Evolutionary conservation across 2,329 filamentous ascomycete genomes (phyloP).

Genomic region (Exophiala xenobiotica): DNA sequence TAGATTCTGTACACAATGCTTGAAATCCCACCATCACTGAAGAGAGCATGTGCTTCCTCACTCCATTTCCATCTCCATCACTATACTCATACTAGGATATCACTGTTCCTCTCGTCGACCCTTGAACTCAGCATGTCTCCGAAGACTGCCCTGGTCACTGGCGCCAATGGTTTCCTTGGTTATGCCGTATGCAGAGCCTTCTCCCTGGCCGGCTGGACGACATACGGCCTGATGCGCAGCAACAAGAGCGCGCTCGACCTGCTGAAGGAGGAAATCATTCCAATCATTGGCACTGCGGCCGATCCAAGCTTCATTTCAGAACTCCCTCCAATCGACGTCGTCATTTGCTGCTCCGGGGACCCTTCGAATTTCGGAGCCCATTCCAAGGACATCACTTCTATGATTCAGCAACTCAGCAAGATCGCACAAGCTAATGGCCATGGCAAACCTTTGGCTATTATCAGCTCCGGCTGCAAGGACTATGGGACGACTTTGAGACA

Average conservation of each 20-base stretch:
- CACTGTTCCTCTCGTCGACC: not conserved
- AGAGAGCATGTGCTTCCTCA: no score
- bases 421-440: constrained; percentile 29
- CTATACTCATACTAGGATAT: no score
- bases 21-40: no score
- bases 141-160: constrained; percentile 46
- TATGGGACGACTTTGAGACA: constrained; percentile 43
- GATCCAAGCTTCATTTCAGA: constrained; percentile 5
- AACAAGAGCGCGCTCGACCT: constrained; percentile 7
- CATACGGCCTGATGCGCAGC: constrained; percentile 46
- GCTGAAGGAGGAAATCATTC: constrained; percentile 19
- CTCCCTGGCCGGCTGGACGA: constrained; percentile 46
- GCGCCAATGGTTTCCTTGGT: constrained; percentile 53
- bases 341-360: constrained; percentile 47
- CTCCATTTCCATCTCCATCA: no score
- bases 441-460: constrained; percentile 45
- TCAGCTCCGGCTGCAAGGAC: constrained; percentile 53
- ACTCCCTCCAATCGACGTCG: constrained; percentile 38
- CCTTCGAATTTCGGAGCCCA: constrained; percentile 42
- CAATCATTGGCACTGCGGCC: constrained; percentile 16
- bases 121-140: constrained; percentile 6
- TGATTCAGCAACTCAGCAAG: constrained; percentile 39
- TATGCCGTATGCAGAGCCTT: constrained; percentile 48
- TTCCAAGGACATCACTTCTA: constrained; percentile 38
- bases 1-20: no score